Percentiles rank a stretch among this genome's conserved stretches.
Conservation (phyloP, 768 basidiomycete genomes). For the Rubroboletus satanas region DNA sequence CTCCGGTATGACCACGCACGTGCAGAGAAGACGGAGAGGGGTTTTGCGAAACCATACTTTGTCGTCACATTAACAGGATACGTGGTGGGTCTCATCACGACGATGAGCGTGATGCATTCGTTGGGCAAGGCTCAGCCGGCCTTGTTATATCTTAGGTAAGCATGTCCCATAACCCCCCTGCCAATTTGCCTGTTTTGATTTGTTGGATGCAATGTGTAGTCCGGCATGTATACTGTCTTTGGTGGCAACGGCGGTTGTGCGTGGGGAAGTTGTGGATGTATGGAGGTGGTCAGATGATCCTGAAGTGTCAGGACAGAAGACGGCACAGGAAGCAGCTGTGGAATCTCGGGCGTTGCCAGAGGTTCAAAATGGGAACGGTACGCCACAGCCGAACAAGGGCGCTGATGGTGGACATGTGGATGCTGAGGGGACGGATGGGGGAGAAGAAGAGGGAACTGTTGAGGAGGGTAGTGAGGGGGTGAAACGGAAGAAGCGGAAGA, state of each 20-base stretch:
- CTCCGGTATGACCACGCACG: slow-evolving; percentile 78
- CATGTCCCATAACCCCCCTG: neutral
- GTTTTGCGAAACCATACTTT: slow-evolving; percentile 75
- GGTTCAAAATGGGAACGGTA: slow-evolving; percentile 15
- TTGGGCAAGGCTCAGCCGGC: slow-evolving; percentile 83
- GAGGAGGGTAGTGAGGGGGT: neutral
- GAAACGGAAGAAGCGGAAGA: slow-evolving; percentile 20
- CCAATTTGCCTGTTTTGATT: neutral
- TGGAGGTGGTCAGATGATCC: slow-evolving; percentile 71
- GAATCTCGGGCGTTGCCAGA: slow-evolving; percentile 11
- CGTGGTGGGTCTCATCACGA: slow-evolving; percentile 62
- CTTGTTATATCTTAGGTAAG: slow-evolving; percentile 83
- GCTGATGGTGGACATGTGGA: slow-evolving; percentile 15
- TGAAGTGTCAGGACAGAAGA: slow-evolving; percentile 23
- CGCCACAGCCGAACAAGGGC: slow-evolving; percentile 14
- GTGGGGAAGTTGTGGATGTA: slow-evolving; percentile 66
- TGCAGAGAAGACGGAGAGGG: slow-evolving; percentile 29
- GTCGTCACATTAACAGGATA: slow-evolving; percentile 66
- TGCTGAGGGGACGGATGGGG: slow-evolving; percentile 4
- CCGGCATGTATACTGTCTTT: slow-evolving; percentile 78
- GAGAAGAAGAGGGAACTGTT: slow-evolving; percentile 5
- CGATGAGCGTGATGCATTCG: slow-evolving; percentile 83
- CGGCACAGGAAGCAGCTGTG: slow-evolving; percentile 8
- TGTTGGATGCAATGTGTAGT: slow-evolving; percentile 32
- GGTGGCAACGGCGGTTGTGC: slow-evolving; percentile 48